Percentiles rank a stretch among this genome's conserved stretches.
These are phyloP conservation scores for Xylariales sp. DNA, from an alignment of 2,329 filamentous ascomycete species.

Conservation along the genomic window DNA sequence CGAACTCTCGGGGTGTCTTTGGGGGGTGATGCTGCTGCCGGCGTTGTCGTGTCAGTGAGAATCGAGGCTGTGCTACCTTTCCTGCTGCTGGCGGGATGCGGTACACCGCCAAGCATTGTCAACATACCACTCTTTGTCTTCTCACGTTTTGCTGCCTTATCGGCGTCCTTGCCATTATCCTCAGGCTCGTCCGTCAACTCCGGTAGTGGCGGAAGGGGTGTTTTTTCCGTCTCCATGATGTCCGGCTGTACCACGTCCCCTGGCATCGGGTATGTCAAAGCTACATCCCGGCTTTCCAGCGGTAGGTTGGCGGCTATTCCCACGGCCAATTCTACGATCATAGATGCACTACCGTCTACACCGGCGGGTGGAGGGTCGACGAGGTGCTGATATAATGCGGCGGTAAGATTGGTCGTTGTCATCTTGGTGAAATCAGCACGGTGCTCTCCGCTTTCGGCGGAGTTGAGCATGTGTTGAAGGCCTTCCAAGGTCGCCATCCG, in stretches of 20 bases:
- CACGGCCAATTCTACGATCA: slow-evolving; percentile 92
- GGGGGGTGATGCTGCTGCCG: slow-evolving; percentile 50
- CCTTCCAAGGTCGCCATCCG: slow-evolving; percentile 93
- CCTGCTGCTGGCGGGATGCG: slow-evolving; percentile 48
- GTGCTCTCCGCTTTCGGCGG: slow-evolving; percentile 73
- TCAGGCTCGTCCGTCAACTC: slow-evolving; percentile 54
- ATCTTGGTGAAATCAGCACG: slow-evolving; percentile 75
- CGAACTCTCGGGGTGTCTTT: slow-evolving; percentile 70
- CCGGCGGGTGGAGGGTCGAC: slow-evolving; percentile 81
- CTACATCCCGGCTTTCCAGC: slow-evolving; percentile 89
- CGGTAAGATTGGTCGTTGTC: slow-evolving; percentile 75
- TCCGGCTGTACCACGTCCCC: slow-evolving; percentile 75
- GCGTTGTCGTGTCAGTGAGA: slow-evolving; percentile 56
- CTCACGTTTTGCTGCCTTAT: slow-evolving; percentile 53
- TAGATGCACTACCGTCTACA: slow-evolving; percentile 86
- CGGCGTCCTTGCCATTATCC: slow-evolving; percentile 54
- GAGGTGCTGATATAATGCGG: slow-evolving; percentile 77
- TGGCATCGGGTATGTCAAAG: slow-evolving; percentile 85
- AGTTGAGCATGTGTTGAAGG: slow-evolving; percentile 76
- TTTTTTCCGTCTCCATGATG: slow-evolving; percentile 89
- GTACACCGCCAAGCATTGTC: slow-evolving; percentile 48
- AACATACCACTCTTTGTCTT: slow-evolving; percentile 63
- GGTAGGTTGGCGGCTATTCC: slow-evolving; percentile 88
- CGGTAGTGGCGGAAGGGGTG: slow-evolving; percentile 69
- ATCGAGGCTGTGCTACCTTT: slow-evolving; percentile 53